A percentile compares a stretch with the other conserved stretches of the same genome.
These are phyloP conservation scores for Trichoderma atrobrunneum DNA, from an alignment of 2,329 filamentous ascomycete genomes.

Conservation along the genomic window DNA sequence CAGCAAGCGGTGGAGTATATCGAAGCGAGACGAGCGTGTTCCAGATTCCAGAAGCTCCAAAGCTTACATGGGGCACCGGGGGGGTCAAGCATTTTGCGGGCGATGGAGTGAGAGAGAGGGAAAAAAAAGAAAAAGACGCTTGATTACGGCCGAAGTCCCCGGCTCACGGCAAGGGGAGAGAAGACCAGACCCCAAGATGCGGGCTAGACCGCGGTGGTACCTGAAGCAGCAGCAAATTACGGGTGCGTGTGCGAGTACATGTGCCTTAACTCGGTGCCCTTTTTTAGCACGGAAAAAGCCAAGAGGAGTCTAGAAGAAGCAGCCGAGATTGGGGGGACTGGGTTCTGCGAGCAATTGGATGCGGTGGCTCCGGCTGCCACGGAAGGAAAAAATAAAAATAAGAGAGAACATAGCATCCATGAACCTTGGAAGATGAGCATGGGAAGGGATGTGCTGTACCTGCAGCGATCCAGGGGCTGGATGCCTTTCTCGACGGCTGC, in stretches of 20 bases:
- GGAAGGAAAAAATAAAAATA: neutral
- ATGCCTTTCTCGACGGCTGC: neutral
- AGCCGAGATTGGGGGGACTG: neutral
- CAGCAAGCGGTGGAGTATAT: neutral
- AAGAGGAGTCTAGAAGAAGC: neutral
- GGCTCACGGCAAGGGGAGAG: neutral
- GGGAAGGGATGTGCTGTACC: neutral
- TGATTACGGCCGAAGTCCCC: slow-evolving; percentile 5
- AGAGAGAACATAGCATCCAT: neutral
- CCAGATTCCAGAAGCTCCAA: slow-evolving; percentile 8
- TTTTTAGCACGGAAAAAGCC: neutral
- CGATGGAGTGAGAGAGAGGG: neutral
- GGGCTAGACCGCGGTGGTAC: neutral
- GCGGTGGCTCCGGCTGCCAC: slow-evolving; percentile 5
- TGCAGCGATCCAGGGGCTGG: slow-evolving; percentile 8
- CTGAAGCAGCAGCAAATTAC: neutral
- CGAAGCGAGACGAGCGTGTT: neutral
- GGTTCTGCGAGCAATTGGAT: neutral
- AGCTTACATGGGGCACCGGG: neutral
- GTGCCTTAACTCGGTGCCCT: neutral
- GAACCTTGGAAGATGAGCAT: neutral
- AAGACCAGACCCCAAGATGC: neutral
- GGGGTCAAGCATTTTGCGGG: neutral
- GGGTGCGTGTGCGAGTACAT: neutral
- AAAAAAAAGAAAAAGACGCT: neutral